A percentile compares a stretch with the other conserved stretches of the same genome.
Evolutionary conservation across 169 alveolate genomes (phyloP).

Genomic region (Sarcocystis neurona): DNA sequence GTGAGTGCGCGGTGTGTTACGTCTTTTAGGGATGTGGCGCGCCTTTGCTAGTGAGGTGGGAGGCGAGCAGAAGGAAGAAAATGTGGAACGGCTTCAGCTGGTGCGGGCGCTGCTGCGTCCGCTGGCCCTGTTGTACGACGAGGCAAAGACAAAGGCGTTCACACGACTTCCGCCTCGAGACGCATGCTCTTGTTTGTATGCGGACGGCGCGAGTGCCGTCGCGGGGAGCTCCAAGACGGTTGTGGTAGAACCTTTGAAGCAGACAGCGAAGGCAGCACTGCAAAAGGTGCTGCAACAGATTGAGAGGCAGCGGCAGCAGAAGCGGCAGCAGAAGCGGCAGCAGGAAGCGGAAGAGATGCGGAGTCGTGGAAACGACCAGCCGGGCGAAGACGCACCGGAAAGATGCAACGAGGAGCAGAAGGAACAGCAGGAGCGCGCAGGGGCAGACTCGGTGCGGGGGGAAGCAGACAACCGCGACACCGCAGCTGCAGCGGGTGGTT

Average conservation of each 20-base stretch:
- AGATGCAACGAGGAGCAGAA: background rate
- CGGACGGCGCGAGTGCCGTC: too few relatives aligned
- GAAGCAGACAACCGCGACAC: background rate
- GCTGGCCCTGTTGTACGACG: slow-evolving; percentile 7
- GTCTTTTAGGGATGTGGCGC: background rate
- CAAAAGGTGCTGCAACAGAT: background rate
- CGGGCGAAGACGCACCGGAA: background rate
- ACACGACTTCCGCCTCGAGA: background rate
- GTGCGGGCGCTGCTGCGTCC: slow-evolving; percentile 6
- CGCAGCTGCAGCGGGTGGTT: too few relatives aligned
- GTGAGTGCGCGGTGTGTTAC: background rate
- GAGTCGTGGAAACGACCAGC: background rate
- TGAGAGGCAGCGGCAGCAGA: background rate
- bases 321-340: background rate
- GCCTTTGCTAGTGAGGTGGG: background rate
- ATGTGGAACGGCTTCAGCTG: background rate
- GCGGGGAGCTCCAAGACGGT: background rate
- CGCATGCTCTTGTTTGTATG: too few relatives aligned
- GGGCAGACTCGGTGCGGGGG: background rate
- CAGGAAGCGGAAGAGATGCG: background rate
- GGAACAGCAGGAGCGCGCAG: background rate
- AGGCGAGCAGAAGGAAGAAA: background rate
- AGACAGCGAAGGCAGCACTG: background rate
- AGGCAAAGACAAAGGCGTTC: background rate
- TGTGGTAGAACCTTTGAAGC: background rate